Base-by-base conservation (phyloP, 1,284 basidiomycete species). In the Heterobasidion occidentale region DNA sequence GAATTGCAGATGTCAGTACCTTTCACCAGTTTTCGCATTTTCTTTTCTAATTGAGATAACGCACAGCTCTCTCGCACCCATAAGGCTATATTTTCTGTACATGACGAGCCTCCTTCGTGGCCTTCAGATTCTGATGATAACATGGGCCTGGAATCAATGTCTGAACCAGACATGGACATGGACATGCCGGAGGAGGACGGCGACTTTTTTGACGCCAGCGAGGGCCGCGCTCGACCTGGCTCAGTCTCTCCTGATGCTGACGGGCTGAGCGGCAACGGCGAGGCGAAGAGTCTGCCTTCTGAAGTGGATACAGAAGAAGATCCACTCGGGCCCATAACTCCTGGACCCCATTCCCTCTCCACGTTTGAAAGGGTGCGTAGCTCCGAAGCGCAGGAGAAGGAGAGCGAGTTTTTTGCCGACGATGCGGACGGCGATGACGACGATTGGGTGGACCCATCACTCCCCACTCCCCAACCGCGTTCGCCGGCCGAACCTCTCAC, bases 31-130 rank as follows among this genome's bases (percentile, higher is more conserved):
- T 48, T 14, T 48, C 27, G 17, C 46, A 8, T 14, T 14, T 45
- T 5, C 17, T 45, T 17, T 19, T 14, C 27, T 48, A 11, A 48
- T 20, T 4, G 11, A 42, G n/a, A 42, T 9, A 12, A 11, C 15
- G n/a, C n/a, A 14, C 55, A 73, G 74, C 67, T 77, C 56, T 68
- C 70, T 55, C 68, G 86, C 74, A 81, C 86, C 44, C 85, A 89
- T 53, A 83, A 85, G 63, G 78, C 85, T 53, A 90, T 93, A 53
- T 91, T 95, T 61, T 83, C 85, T 0, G 79, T 95, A 5, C 88
- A 90, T 60, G 90, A 94, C 53, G 92, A 94, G 63, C 89, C 86
- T 2, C 92, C 92, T 1, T 78, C 78, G 9, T 96, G 92, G 91
- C 84, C 77, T 56, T 84, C 75, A 9, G 81, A 87, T 66, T 81